Evolutionary conservation across 2,329 filamentous ascomycete genomes (phyloP).

Genomic region (Chrysosporium keratinophilum): DNA sequence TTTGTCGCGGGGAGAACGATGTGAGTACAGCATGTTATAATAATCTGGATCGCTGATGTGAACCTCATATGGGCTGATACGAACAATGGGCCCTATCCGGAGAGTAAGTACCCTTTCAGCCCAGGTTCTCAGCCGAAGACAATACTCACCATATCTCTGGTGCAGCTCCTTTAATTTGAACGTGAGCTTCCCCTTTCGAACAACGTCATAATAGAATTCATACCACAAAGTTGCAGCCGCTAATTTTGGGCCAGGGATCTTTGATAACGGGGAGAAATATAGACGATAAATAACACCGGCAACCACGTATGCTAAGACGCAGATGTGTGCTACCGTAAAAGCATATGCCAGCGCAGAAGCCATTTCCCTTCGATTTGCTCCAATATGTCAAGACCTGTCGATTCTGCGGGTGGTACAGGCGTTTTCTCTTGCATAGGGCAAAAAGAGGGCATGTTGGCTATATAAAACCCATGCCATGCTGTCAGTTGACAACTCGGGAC

Average conservation of each 20-base stretch:
- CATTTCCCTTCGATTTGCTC: too few species aligned
- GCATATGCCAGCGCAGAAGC: neutral
- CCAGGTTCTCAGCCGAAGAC: neutral
- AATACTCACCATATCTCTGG: constrained; percentile 23
- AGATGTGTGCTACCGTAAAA: neutral
- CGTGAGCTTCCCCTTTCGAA: constrained; percentile 22
- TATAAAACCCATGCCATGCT: too few species aligned
- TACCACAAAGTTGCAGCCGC: constrained; percentile 22
- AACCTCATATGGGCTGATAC: constrained; percentile 22
- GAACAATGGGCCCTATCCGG: constrained; percentile 19
- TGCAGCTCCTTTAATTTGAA: constrained; percentile 26
- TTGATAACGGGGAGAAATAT: constrained; percentile 21
- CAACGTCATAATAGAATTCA: constrained; percentile 24
- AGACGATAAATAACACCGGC: constrained; percentile 18
- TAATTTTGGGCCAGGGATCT: constrained; percentile 22
- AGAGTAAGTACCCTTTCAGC: neutral
- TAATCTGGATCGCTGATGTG: constrained; percentile 21
- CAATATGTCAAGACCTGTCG: too few species aligned
- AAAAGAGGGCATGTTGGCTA: too few species aligned
- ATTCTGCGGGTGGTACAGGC: too few species aligned
- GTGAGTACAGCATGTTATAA: constrained; percentile 20
- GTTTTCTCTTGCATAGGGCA: too few species aligned
- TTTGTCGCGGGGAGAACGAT: constrained; percentile 19
- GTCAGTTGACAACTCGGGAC: too few species aligned
- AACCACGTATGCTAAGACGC: constrained; percentile 1